Evolutionary conservation across 2,329 filamentous ascomycete genomes (phyloP), one percentile per base, ranked within the genome.

Genomic region (Claviceps humidiphila): DNA sequence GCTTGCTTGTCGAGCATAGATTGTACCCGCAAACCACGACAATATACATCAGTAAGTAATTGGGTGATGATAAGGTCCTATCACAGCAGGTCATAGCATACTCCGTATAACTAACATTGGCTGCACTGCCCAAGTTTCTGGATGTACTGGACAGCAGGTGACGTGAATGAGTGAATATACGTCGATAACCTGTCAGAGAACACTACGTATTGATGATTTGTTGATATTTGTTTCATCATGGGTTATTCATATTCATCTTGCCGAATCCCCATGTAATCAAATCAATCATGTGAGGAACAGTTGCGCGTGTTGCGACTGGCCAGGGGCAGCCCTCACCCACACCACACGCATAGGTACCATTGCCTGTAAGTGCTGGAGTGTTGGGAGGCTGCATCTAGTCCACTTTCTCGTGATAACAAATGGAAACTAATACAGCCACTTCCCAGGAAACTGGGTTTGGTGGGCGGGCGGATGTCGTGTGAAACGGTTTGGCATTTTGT

Each of bases 381-480:
- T 37, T 34, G 22, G 30, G 30, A 38, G 45, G 48, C 48, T 43
- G 24, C 40, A 26, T 49, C 16, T 14, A 16, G 24, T 43, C 40
- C 24, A 20, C 26, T 34, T 43, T 42, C 48, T 43, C 22, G 48
- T 45, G 49, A 4, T 45, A 34, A 16, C 7, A 24, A 50, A 16
- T 24, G 24, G 26, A 20, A 24, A 24, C 22, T 38, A 14, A 46
- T 41, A n/a, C 39, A 50, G 49, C 49, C 49, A 50, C 49, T 45
- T 50, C 17, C 49, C 49, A 45, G 49, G 30, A 50, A 45, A 39
- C 49, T 22, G 49, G 48, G 20, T 44, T 34, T 20, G 17, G 45
- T 2, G 44, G 30, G 45, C 26, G 45, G 30, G 30, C n/a, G 41
- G 41, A 6, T 39, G 16, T 30, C 41, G 26, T 50, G 42, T 45